Base-by-base conservation (phyloP, 2,329 filamentous ascomycete genomes). In the Coniochaeta ligniaria region DNA sequence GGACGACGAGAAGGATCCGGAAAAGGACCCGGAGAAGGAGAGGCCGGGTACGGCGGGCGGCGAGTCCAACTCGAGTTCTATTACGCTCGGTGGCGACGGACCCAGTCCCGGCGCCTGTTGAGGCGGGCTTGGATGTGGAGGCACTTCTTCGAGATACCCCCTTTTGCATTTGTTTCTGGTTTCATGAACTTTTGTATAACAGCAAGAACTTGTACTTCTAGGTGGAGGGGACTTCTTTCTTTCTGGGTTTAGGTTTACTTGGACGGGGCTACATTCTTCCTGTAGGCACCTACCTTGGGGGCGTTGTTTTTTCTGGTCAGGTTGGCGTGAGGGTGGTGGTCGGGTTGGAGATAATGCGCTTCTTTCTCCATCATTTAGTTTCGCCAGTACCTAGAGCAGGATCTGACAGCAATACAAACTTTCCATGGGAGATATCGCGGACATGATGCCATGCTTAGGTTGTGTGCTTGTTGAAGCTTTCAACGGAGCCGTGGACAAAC, bases 31-130 rank as follows among this genome's bases (percentile, higher is more conserved):
- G 36, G 61, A 60, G n/a, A 60, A 61, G 55, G 64, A 66, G 59
- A 57, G 66, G 59, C 68, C 67, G 20, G 52, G 62, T 5, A 70
- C 68, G 16, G 65, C 65, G 3, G 66, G 65, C 2, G 66, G 65
- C 8, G 63, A 60, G 20, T 66, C 66, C 6, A 62, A 56, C 17
- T 56, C 54, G 54, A 56, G 54, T 56, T 56, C 54, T 38, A 28
- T 56, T 16, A 56, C 54, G 31, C 54, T 56, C 22, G 35, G 31
- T 38, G 54, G 54, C 12, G 54, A 56, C 17, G 54, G 31, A 7
- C 26, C 50, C 6, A 38, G 54, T 22, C 28, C 54, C 14, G 47
- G 24, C 47, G 24, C 47, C 17, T 52, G 47, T 52, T 52, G 47
- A 28, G 43, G 11, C 6, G 14, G 45, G 24, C 24, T 52, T 17